Conservation (phyloP, 768 basidiomycete species). For the Lactarius vividus region DNA sequence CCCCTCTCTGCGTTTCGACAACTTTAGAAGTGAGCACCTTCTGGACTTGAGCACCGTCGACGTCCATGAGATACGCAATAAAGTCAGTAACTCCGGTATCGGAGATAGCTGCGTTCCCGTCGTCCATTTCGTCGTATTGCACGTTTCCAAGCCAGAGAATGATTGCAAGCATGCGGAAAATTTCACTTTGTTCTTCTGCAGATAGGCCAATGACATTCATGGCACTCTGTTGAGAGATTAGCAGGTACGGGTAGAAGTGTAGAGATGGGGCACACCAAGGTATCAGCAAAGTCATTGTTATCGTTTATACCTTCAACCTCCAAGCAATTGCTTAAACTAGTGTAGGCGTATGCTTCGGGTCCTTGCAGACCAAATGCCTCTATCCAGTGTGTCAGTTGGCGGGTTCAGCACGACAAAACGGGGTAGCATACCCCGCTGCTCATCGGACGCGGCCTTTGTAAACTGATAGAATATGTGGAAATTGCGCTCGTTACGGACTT, state of each 20-base stretch:
- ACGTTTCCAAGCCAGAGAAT: conserved; percentile 97
- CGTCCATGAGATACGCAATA: conserved; percentile 91
- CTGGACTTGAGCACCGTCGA: conserved; percentile 71
- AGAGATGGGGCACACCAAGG: conserved; percentile 58
- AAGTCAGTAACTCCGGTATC: conserved; percentile 94
- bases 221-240: conserved; percentile 57
- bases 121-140: conserved; percentile 82
- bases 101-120: conserved; percentile 78
- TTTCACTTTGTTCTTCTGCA: conserved; percentile 81
- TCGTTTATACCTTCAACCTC: conserved; percentile 92
- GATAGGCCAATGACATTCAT: conserved; percentile 93
- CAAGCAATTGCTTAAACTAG: conserved; percentile 86
- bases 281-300: conserved; percentile 80
- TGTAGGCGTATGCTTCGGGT: conserved; percentile 94
- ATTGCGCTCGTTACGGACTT: conserved; percentile 93
- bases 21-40: conserved; percentile 84
- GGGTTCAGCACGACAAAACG: not conserved
- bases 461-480: conserved; percentile 99
- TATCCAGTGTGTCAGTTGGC: conserved; percentile 35
- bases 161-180: conserved; percentile 88
- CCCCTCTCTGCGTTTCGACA: conserved; percentile 91
- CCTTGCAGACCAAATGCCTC: conserved; percentile 95
- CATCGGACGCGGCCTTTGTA: conserved; percentile 88
- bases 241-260: not conserved
- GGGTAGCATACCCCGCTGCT: conserved; percentile 70